Conservation (phyloP, 108 stramenopile genomes). For the Poteriospumella lacustris region DNA sequence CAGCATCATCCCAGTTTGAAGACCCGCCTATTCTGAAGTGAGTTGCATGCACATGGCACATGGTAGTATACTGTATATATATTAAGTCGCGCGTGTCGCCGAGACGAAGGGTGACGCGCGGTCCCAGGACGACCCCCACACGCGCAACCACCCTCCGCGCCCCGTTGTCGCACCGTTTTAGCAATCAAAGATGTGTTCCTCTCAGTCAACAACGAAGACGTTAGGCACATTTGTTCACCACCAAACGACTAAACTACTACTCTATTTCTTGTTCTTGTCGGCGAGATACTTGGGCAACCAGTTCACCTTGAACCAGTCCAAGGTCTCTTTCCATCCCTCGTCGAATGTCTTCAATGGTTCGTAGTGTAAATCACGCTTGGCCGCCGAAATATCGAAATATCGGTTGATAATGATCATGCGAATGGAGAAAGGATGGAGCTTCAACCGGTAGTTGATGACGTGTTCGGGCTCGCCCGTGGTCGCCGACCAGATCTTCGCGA, state of each 20-base stretch:
- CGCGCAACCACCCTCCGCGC: too few species aligned
- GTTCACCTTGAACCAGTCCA: slow-evolving; percentile 80
- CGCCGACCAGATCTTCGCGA: slow-evolving; percentile 17
- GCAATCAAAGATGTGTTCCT: too few species aligned
- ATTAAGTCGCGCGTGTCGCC: too few species aligned
- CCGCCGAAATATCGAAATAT: slow-evolving; percentile 78
- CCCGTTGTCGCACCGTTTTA: too few species aligned
- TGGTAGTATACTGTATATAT: too few species aligned
- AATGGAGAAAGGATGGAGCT: slow-evolving; percentile 85
- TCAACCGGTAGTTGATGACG: slow-evolving; percentile 66
- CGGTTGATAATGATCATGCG: slow-evolving; percentile 86
- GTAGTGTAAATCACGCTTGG: slow-evolving; percentile 79
- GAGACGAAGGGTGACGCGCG: too few species aligned
- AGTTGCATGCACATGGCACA: too few species aligned
- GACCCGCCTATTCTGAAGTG: too few species aligned
- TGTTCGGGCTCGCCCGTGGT: slow-evolving; percentile 44
- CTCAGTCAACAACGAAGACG: too few species aligned
- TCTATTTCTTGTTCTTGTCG: background rate
- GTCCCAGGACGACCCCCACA: too few species aligned
- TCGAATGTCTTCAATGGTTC: slow-evolving; percentile 76
- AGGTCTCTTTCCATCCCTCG: slow-evolving; percentile 80
- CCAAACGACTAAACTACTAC: background rate
- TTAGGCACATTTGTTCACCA: too few species aligned
- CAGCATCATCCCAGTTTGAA: too few species aligned
- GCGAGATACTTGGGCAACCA: slow-evolving; percentile 67